phyloP scores from a whole-genome alignment of 2,329 filamentous ascomycete species.

The Ceratocystis alfenasii region DNA sequence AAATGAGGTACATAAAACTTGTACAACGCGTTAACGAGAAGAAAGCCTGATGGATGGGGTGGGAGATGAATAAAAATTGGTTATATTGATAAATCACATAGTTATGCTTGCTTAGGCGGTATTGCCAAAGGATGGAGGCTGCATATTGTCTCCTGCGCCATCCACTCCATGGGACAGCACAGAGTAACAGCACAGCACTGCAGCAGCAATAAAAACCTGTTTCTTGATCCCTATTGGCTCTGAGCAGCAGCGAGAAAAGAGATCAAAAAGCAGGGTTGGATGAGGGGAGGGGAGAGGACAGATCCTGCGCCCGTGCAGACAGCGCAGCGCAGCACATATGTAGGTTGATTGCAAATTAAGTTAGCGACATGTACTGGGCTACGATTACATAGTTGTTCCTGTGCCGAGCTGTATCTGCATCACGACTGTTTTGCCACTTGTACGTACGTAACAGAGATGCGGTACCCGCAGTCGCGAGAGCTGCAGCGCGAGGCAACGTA shows the following conservation, averaged over 20 bases:
- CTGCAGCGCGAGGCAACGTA: too few relatives aligned
- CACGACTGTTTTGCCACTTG: not conserved
- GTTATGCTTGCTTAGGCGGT: too few relatives aligned
- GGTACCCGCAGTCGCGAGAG: not conserved
- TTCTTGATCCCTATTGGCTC: not conserved
- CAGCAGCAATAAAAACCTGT: constrained; percentile 9
- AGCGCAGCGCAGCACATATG: too few relatives aligned
- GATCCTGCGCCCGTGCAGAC: not conserved
- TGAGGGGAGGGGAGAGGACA: not conserved
- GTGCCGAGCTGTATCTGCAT: not conserved
- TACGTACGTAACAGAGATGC: not conserved
- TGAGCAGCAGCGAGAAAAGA: not conserved
- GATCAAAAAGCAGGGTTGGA: not conserved
- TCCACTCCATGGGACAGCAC: not conserved
- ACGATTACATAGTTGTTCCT: not conserved
- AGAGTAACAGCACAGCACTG: not conserved
- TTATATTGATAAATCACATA: too few relatives aligned
- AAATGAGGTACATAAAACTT: not conserved
- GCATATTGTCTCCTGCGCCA: constrained; percentile 10
- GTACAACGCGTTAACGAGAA: not conserved
- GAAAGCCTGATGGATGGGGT: not conserved
- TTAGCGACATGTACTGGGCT: too few relatives aligned
- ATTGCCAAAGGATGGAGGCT: not conserved
- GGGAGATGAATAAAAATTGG: not conserved
- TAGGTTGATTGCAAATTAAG: too few relatives aligned